Evolutionary conservation across 2,329 filamentous ascomycete genomes (phyloP), one percentile per base, ranked within the genome.

Genomic region (Lasiodiplodia hormozganensis): DNA sequence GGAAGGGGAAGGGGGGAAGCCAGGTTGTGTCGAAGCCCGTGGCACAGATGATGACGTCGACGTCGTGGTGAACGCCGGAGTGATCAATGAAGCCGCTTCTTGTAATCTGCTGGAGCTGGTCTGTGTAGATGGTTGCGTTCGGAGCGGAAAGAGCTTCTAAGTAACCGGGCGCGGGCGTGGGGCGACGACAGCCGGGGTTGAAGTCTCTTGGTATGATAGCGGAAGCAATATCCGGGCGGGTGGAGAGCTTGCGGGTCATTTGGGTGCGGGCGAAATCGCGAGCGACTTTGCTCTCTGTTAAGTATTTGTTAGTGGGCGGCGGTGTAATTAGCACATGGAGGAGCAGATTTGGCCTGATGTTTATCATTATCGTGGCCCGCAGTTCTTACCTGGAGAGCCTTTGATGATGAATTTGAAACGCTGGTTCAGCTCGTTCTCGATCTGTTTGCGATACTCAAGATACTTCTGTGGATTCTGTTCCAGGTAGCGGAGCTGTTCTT

Each of bases 81-180:
- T 72, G 77, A 16, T 82, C 82, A 1, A 84, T 76, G 1, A 84
- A 79, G 1, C 83, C 82, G 3, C 80, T 80, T 68, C 82, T 78
- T 0, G 83, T 85, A 68, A 84, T 82, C 31, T 78, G 76, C 11
- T 74, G 75, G 3, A 85, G 83, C 1, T 80, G 76, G 2, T 83
- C 82, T 71, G 85, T 85, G 70, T 85, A 82, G 0, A 85, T 83
- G 70, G 85, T 81, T 1, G 85, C 82, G 68, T 86, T 85, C 4
- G 78, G 75, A 62, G 85, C 77, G 69, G 85, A 82, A 53, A 85
- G 82, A 1, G 84, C 83, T 56, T 78, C 70, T 79, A 86, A 83
- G 70, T 86, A 86, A 1, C 83, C 83, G 71, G 85, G 83, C 1
- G 84, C 84, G 0, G 83, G 83, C 0, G 82, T 84, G 38, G 84